Percentiles rank a stretch among this genome's conserved stretches.
These are phyloP conservation scores for Cucurbitaria berberidis DNA, from an alignment of 2,329 filamentous ascomycete species.

Conservation along the genomic window DNA sequence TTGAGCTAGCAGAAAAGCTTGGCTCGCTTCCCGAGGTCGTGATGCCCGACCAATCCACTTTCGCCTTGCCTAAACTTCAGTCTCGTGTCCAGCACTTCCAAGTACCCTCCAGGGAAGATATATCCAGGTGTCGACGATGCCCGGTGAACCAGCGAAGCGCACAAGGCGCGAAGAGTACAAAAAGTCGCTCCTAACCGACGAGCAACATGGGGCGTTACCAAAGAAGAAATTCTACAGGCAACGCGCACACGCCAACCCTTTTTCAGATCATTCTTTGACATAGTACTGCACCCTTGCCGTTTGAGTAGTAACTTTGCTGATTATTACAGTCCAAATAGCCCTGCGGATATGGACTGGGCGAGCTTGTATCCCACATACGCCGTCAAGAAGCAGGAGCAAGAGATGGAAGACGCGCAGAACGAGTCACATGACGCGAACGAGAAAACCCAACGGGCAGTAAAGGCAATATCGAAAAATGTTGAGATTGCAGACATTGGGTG, in stretches of 20 bases:
- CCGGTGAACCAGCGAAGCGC: constrained; percentile 46
- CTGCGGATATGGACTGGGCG: constrained; percentile 90
- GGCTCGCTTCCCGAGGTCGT: constrained; percentile 39
- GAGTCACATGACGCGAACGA: constrained; percentile 28
- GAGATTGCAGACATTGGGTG: constrained; percentile 97
- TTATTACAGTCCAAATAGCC: constrained; percentile 71
- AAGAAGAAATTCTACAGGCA: constrained; percentile 97
- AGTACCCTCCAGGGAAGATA: background rate
- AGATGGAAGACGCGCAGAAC: constrained; percentile 26
- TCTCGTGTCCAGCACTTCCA: background rate
- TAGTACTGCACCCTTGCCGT: constrained; percentile 66
- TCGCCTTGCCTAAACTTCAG: constrained; percentile 13
- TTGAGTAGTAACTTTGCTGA: constrained; percentile 17
- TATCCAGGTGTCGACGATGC: constrained; percentile 27
- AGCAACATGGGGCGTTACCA: constrained; percentile 68
- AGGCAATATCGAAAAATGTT: constrained; percentile 68
- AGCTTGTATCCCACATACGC: constrained; percentile 77
- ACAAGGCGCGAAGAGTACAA: constrained; percentile 58
- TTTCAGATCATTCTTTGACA: constrained; percentile 87
- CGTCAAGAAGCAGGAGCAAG: constrained; percentile 14
- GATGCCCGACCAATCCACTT: constrained; percentile 25
- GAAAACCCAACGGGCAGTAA: constrained; percentile 15
- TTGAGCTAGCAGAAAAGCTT: constrained; percentile 42
- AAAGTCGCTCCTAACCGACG: constrained; percentile 41
- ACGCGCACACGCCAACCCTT: constrained; percentile 95